Percentiles rank a stretch among this genome's conserved stretches.
Evolutionary conservation across 2,329 filamentous ascomycete genomes (phyloP).

Genomic region (Pyrenophora teres): DNA sequence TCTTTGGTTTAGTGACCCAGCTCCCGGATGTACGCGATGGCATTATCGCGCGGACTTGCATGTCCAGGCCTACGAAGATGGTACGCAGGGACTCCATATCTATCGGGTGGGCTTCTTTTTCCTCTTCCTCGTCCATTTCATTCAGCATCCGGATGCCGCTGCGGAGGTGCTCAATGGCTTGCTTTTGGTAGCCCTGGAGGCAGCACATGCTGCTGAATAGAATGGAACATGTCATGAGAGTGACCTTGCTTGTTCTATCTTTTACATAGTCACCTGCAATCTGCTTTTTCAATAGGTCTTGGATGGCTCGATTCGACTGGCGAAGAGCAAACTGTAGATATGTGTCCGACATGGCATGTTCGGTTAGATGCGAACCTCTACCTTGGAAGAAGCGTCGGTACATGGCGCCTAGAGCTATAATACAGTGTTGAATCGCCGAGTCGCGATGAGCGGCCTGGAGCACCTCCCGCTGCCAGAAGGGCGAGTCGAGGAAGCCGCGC

Average conservation of each 20-base stretch:
- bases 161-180: constrained; percentile 36
- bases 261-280: not conserved
- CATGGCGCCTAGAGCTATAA: constrained; percentile 40
- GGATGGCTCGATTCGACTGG: constrained; percentile 40
- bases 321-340: constrained; percentile 38
- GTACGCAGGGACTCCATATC: constrained; percentile 34
- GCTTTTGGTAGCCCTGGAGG: constrained; percentile 38
- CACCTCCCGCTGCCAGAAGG: constrained; percentile 40
- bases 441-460: constrained; percentile 40
- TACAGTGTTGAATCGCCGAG: constrained; percentile 37
- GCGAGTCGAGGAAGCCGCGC: constrained; percentile 35
- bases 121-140: constrained; percentile 28
- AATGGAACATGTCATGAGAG: constrained; percentile 39
- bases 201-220: constrained; percentile 40
- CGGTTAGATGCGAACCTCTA: constrained; percentile 22
- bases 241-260: constrained; percentile 28
- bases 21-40: constrained; percentile 16
- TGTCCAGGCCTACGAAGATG: constrained; percentile 39
- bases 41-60: constrained; percentile 38
- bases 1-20: constrained; percentile 33
- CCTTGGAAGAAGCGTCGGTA: constrained; percentile 38
- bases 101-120: constrained; percentile 23
- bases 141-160: constrained; percentile 39
- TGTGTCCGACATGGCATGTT: constrained; percentile 28
- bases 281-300: constrained; percentile 23